Base-by-base conservation (phyloP, 768 basidiomycete genomes). In the Daedaleopsis nitida region DNA sequence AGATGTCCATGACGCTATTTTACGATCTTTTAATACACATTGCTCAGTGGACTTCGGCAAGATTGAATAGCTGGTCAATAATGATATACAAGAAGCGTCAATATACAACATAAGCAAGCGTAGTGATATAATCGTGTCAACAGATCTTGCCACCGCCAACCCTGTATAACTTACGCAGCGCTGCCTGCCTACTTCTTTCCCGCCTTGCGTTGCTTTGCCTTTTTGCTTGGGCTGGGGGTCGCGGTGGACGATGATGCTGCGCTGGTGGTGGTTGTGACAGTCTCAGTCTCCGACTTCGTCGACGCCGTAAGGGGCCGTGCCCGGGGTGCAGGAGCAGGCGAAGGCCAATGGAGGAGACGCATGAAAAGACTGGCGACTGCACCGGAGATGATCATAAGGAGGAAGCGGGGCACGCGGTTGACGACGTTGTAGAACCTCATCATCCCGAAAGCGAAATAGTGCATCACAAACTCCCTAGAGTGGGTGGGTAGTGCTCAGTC, bases 391-490 rank as follows among this genome's bases (percentile, higher is more conserved):
- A 91, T 66, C 68, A 91, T 80, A 68, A 93, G 74, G 23, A 89
- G 37, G 87, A 89, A 92, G 63, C 83, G 83, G n/a, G 92, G 92
- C 48, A 93, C 68, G 34, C 77, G 67, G 58, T 83, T 71, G 14
- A 81, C 63, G 60, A 78, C 59, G 66, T 82, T 75, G 77, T 92
- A 92, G 49, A 78, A 45, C 62, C 76, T 78, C 44, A 81, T 80
- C 56, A 85, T 64, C 16, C 67, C 72, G 32, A 78, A 65, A 0
- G 88, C 87, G 52, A 85, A 68, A 68, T 81, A 82, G 60, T 87
- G 83, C 76, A 92, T 74, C 27, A 91, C 66, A 70, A 76, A 86
- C 78, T 92, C 92, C 57, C 91, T 93, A n/a, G n/a, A n/a, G n/a
- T n/a, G n/a, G 63, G 17, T 60, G 64, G 49, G 52, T 43, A 43